A percentile compares a stretch with the other conserved stretches of the same genome.
phyloP scores from a whole-genome alignment of 257 asterid genomes.

The Ligustrum vulgare region DNA sequence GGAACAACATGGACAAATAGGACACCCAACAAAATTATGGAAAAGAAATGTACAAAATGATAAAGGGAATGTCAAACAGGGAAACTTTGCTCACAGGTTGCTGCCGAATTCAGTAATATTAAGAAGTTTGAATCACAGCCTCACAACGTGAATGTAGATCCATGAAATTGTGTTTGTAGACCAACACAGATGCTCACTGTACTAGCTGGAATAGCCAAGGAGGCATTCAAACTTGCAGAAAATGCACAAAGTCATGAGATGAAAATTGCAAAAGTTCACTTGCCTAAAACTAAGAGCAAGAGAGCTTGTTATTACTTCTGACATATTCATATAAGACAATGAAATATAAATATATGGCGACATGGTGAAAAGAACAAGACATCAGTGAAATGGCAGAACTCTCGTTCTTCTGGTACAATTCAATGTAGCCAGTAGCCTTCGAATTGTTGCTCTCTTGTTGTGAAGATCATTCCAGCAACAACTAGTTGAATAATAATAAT shows the following conservation, averaged over 20 bases:
- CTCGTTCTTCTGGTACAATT: neutral
- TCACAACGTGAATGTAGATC: constrained; percentile 82
- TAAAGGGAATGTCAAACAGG: constrained; percentile 12
- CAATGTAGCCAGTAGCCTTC: neutral
- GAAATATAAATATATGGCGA: neutral
- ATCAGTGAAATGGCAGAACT: neutral
- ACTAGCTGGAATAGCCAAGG: constrained; percentile 94
- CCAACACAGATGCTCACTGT: constrained; percentile 71
- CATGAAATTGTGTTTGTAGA: constrained; percentile 57
- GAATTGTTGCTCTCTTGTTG: constrained; percentile 1
- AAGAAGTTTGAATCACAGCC: constrained; percentile 43
- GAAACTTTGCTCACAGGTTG: constrained; percentile 3
- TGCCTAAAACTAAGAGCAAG: constrained; percentile 16
- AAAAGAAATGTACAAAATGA: constrained; percentile 13
- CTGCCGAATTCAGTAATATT: constrained; percentile 6
- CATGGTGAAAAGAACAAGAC: constrained; percentile 12
- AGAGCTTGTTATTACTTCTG: constrained; percentile 4
- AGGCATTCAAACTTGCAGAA: constrained; percentile 65
- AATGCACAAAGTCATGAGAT: constrained; percentile 86
- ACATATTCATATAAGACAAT: neutral
- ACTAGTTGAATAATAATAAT: neutral
- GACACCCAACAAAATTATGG: neutral
- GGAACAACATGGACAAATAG: neutral
- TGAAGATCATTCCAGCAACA: constrained; percentile 13
- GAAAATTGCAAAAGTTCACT: constrained; percentile 15